A percentile compares a stretch with the other conserved stretches of the same genome.
Evolutionary conservation across 495 filamentous ascomycete genomes (phyloP).

Genomic region (Aspergillus haitiensis): DNA sequence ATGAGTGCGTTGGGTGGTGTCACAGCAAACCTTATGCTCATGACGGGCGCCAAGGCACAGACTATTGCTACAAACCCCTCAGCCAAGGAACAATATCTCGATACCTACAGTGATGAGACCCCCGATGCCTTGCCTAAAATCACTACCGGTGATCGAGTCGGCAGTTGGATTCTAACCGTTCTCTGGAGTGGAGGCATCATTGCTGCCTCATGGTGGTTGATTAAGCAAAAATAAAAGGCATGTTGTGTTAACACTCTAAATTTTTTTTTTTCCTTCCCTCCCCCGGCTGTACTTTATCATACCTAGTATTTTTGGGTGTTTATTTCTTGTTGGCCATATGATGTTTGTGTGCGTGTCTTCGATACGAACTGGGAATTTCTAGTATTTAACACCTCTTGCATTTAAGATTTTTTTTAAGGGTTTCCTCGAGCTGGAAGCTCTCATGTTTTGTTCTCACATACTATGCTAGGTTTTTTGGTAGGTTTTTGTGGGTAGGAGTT

Average conservation of each 20-base stretch:
- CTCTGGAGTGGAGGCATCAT: slow-evolving; percentile 47
- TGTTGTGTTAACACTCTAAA: too few species aligned
- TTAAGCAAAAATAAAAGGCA: slow-evolving; percentile 21
- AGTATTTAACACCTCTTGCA: too few species aligned
- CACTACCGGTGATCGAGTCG: slow-evolving; percentile 56
- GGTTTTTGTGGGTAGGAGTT: not conserved
- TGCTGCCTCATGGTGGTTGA: slow-evolving; percentile 33
- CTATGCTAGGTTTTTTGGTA: too few species aligned
- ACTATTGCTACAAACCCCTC: slow-evolving; percentile 25
- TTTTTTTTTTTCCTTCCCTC: not conserved
- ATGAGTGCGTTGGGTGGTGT: slow-evolving; percentile 56
- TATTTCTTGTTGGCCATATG: too few species aligned
- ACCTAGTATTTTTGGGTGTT: not conserved
- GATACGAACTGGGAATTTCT: too few species aligned
- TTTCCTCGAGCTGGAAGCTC: too few species aligned
- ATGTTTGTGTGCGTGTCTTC: not conserved
- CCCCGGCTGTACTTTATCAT: not conserved
- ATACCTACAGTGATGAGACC: slow-evolving; percentile 27
- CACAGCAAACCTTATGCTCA: slow-evolving; percentile 31
- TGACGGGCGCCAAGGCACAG: slow-evolving; percentile 8
- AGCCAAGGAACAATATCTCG: slow-evolving; percentile 24
- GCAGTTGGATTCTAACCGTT: slow-evolving; percentile 65
- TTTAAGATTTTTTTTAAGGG: too few species aligned
- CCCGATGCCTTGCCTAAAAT: slow-evolving; percentile 34
- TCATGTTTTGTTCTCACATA: too few species aligned